phyloP scores from a whole-genome alignment of 371 early-diverging fungal species.

The Rhizopus stolonifer region DNA sequence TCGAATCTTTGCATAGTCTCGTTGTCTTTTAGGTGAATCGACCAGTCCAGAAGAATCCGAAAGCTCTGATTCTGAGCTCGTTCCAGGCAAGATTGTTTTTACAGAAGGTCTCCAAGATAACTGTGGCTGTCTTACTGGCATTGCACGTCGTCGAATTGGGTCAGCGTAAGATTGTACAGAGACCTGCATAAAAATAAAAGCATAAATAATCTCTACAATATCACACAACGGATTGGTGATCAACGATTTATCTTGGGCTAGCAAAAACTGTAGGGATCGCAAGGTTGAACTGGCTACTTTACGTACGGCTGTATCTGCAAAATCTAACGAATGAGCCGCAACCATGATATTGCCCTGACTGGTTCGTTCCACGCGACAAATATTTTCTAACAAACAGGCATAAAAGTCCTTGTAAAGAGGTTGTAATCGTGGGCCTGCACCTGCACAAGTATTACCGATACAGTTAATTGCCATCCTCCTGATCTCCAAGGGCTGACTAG shows the following conservation, averaged over 20 bases:
- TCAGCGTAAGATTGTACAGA: conserved; percentile 31
- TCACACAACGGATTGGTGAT: conserved; percentile 45
- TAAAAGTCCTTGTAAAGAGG: conserved; percentile 39
- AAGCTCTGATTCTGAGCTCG: conserved; percentile 63
- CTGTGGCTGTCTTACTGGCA: conserved; percentile 3
- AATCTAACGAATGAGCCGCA: conserved; percentile 31
- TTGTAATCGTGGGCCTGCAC: conserved; percentile 41
- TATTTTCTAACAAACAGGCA: conserved; percentile 43
- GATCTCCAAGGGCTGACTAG: conserved; percentile 41
- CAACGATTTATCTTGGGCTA: conserved; percentile 42
- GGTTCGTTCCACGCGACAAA: conserved; percentile 32
- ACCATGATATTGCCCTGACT: conserved; percentile 39
- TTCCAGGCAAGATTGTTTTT: background rate
- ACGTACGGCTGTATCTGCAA: conserved; percentile 41
- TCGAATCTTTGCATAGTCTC: conserved; percentile 55
- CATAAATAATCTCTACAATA: conserved; percentile 47
- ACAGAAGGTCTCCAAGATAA: conserved; percentile 23
- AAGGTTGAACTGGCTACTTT: conserved; percentile 54
- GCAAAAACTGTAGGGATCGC: conserved; percentile 48
- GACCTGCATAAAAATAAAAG: conserved; percentile 48
- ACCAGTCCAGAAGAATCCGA: conserved; percentile 47
- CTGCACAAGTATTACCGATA: conserved; percentile 56
- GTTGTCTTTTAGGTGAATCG: conserved; percentile 23
- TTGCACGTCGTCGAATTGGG: background rate
- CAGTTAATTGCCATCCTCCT: conserved; percentile 67